Base-by-base conservation (phyloP, 345 rosid species). In the Raphanus raphanistrum region DNA sequence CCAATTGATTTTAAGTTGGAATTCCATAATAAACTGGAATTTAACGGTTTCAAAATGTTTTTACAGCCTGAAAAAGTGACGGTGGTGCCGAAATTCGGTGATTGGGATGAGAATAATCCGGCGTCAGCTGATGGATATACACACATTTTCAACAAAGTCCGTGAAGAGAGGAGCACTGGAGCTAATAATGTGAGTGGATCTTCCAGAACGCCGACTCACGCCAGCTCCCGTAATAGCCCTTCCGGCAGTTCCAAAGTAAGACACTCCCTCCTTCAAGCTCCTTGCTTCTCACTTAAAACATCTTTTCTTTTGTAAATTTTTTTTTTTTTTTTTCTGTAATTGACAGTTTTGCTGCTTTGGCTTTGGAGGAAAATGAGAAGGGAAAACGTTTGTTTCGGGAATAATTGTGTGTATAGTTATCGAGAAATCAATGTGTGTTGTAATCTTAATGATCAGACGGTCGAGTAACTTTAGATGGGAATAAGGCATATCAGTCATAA, bases 71-170 rank as follows among this genome's bases (percentile, higher is more conserved):
- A 90, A 1, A 78, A 75, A 74, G 89, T 90, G 21, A 88, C 96
- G 21, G 94, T 90, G 72, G 96, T 94, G 68, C 97, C 98, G 2
- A 94, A 85, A 72, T 94, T 94, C 29, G 98, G 98, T 0, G 97
- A 87, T 1, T 94, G 97, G 98, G 96, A 94, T 28, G 93, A 92
- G 83, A 91, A 74, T 29, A 85, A 94, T 71, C 94, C 97, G 1
- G 76, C 97, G 5, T 84, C 97, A 6, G 97, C 97, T 9, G 97
- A 92, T 73, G 88, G 96, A 36, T 94, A 86, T 70, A 92, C 98
- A 29, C 92, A 92, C 85, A 89, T 94, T 68, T 94, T 94, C 81
- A 88, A 92, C 79, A 78, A 84, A 84, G 97, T 94, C 15, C 83
- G 94, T 13, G 92, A 89, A 84, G 96, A 92, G 81, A 92, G 86